Evolutionary conservation across 2,329 filamentous ascomycete species (phyloP), one percentile per base, ranked within the genome.

Genomic region (Fusarium succisae): DNA sequence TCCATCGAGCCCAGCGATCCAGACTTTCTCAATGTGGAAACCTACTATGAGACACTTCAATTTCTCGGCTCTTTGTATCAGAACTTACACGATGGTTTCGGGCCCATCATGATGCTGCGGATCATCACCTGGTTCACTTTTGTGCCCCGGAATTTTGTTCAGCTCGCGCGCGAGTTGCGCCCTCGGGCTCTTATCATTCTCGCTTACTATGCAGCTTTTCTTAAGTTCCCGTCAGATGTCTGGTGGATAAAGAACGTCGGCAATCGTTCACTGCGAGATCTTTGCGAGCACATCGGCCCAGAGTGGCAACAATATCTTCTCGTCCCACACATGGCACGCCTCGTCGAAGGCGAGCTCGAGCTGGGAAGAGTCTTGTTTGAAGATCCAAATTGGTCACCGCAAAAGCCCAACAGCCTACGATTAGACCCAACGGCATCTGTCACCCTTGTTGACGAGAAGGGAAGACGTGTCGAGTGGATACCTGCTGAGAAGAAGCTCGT

Each of bases 111-210:
- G 74, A 79, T 82, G 65, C 78, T 90, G 20, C 85, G 88, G 60
- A 83, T 88, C 76, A 84, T 87, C 68, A 88, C 86, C 15, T 88
- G 86, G 81, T 85, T 88, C 63, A 90, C 87, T 6, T 89, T 86
- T 59, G 69, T 88, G 26, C 85, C 86, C 11, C 76, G 77, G 1
- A 69, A 70, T 10, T 87, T 89, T 61, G 77, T 88, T 61, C 80
- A 84, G 6, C 79, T 88, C 12, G 83, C 83, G 3, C 81, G 83
- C 20, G 72, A 83, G 30, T 80, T 78, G 53, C 81, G 83, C 4
- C 86, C 86, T 1, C 84, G 86, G 35, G 84, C 87, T 6, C 80
- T 90, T 1, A 70, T 90, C 57, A 87, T 90, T 43, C 58, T 90
- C 17, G 87, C 87, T 4, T 82, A 90, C 72, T 89, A 88, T 66